Evolutionary conservation across 2,329 filamentous ascomycete species (phyloP).

Genomic region (Cadophora gregata): DNA sequence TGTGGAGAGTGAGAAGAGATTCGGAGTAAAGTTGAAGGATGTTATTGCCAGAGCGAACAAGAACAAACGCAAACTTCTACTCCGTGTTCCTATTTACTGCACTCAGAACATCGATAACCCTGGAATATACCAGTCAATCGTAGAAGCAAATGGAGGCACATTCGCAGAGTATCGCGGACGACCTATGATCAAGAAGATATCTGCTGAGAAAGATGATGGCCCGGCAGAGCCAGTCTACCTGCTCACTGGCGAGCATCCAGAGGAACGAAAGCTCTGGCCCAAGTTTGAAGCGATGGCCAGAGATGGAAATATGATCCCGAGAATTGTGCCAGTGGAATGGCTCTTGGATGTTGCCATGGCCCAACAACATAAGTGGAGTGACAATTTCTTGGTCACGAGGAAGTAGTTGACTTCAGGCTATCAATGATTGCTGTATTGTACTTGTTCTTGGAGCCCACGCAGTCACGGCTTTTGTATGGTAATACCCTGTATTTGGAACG

Average conservation of each 20-base stretch:
- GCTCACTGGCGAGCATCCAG: slow-evolving; percentile 69
- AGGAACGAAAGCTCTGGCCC: slow-evolving; percentile 78
- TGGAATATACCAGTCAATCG: slow-evolving; percentile 85
- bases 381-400: slow-evolving; percentile 58
- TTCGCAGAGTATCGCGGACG: slow-evolving; percentile 79
- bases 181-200: slow-evolving; percentile 68
- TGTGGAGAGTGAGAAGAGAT: slow-evolving; percentile 72
- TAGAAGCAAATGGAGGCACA: slow-evolving; percentile 85
- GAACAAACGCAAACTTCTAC: slow-evolving; percentile 78
- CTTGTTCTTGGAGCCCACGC: neutral
- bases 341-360: slow-evolving; percentile 87
- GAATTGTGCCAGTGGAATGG: slow-evolving; percentile 88
- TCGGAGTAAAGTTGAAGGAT: slow-evolving; percentile 71
- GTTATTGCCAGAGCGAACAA: slow-evolving; percentile 73
- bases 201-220: slow-evolving; percentile 62
- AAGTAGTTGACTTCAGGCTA: neutral
- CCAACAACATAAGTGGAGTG: slow-evolving; percentile 75
- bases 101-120: slow-evolving; percentile 82
- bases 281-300: slow-evolving; percentile 81
- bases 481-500: slow-evolving; percentile 26
- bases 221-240: slow-evolving; percentile 80
- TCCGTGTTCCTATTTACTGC: slow-evolving; percentile 82
- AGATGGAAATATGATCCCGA: slow-evolving; percentile 78
- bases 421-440: slow-evolving; percentile 8
- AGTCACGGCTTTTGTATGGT: slow-evolving; percentile 10